Evolutionary conservation across 2,329 filamentous ascomycete genomes (phyloP).

Genomic region (Cephalotrichum gorgonifer): DNA sequence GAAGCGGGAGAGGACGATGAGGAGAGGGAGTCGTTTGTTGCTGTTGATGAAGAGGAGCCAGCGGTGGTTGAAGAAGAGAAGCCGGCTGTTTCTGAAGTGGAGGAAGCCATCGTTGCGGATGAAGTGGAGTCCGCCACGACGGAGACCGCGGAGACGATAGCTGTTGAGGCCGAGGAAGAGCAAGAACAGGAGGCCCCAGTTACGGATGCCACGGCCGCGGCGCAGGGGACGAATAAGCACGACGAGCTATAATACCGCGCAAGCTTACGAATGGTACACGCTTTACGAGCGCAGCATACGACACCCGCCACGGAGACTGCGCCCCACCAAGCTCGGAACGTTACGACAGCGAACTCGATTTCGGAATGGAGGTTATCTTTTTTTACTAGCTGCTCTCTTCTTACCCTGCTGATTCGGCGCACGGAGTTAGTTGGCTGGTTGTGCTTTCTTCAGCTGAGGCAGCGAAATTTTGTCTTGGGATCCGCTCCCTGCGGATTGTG

Average conservation of each 20-base stretch:
- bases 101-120: neutral
- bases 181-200: conserved; percentile 3
- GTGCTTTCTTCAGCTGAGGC: neutral
- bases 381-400: neutral
- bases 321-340: neutral
- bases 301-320: neutral
- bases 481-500: neutral
- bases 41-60: neutral
- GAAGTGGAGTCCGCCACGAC: conserved; percentile 10
- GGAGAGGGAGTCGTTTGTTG: neutral
- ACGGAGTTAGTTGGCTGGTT: neutral
- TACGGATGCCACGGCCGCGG: neutral
- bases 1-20: neutral
- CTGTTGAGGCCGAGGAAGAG: conserved; percentile 5
- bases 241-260: neutral
- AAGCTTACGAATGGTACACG: neutral
- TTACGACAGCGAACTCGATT: neutral
- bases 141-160: neutral
- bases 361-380: neutral
- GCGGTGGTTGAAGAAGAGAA: conserved; percentile 7
- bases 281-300: neutral
- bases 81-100: conserved; percentile 1
- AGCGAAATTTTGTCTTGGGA: neutral
- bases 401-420: neutral
- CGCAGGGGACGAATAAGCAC: neutral